These are phyloP conservation scores for Astragalus glycyphyllos DNA, from an alignment of 306 rosid species.

Conservation along the genomic window DNA sequence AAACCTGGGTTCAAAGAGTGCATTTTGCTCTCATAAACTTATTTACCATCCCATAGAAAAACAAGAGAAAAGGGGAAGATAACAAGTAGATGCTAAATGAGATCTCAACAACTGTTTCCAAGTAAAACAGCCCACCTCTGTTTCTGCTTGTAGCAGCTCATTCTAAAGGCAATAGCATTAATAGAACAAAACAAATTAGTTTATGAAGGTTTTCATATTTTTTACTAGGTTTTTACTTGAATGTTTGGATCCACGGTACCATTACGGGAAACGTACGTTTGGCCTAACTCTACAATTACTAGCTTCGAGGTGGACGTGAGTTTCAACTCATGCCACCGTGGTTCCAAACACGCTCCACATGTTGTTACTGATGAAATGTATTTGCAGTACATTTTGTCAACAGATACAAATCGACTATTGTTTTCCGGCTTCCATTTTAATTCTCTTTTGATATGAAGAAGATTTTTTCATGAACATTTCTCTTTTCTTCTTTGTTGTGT, in stretches of 20 bases:
- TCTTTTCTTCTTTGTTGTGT: slow-evolving; percentile 3
- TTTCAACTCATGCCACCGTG: no score
- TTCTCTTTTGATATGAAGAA: slow-evolving; percentile 17
- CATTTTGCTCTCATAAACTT: slow-evolving; percentile 17
- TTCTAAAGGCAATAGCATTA: slow-evolving; percentile 25
- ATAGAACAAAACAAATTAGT: background rate
- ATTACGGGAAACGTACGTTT: no score
- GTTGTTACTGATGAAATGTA: background rate
- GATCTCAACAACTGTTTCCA: slow-evolving; percentile 21
- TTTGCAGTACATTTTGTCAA: slow-evolving; percentile 16
- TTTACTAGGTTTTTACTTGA: slow-evolving; percentile 1
- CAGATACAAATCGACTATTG: background rate
- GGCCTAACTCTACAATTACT: no score
- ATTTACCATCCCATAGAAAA: slow-evolving; percentile 22
- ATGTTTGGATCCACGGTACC: no score
- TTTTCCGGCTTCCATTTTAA: background rate
- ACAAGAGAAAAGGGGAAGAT: slow-evolving; percentile 17
- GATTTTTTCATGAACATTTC: slow-evolving; percentile 5
- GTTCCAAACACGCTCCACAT: background rate
- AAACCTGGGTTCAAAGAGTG: slow-evolving; percentile 25
- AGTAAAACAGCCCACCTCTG: slow-evolving; percentile 2
- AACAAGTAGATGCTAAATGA: slow-evolving; percentile 29
- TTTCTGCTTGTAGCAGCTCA: slow-evolving; percentile 8
- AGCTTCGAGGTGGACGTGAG: no score
- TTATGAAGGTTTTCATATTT: background rate